phyloP scores from a whole-genome alignment of 2,329 filamentous ascomycete species.

The Aureobasidium sp. region DNA sequence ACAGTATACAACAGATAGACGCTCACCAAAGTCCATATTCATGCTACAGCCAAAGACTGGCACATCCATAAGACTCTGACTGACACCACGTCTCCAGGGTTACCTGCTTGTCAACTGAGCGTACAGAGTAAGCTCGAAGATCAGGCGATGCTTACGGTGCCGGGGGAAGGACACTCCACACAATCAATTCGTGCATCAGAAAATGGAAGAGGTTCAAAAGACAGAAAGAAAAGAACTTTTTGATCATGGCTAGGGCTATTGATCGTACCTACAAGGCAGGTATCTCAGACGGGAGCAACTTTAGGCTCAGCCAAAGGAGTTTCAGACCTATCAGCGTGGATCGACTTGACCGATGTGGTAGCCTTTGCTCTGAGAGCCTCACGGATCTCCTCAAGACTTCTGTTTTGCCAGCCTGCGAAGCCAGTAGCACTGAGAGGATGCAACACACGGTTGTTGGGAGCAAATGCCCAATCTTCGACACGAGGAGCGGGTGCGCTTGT shows the following conservation, averaged over 20 bases:
- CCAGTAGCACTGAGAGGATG: conserved; percentile 47
- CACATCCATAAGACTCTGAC: no score
- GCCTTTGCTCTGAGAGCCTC: conserved; percentile 38
- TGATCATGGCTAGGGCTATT: neutral
- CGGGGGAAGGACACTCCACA: neutral
- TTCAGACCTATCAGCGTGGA: conserved; percentile 22
- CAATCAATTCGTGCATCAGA: neutral
- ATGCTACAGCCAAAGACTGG: no score
- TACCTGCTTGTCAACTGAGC: no score
- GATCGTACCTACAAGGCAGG: neutral
- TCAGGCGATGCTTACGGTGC: neutral
- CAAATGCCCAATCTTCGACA: conserved; percentile 46
- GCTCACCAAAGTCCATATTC: no score
- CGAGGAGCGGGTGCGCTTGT: conserved; percentile 51
- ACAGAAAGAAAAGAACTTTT: neutral
- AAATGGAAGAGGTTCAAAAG: neutral
- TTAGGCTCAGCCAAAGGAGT: conserved; percentile 16
- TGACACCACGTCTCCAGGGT: no score
- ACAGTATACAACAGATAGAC: no score
- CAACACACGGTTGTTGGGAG: conserved; percentile 46
- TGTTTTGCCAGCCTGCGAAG: conserved; percentile 32
- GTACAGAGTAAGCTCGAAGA: neutral
- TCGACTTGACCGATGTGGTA: conserved; percentile 23
- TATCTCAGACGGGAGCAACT: neutral
- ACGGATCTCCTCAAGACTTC: conserved; percentile 36